These are phyloP conservation scores for Tolypocladium nubicola DNA, from an alignment of 2,329 filamentous ascomycete genomes.

Conservation along the genomic window DNA sequence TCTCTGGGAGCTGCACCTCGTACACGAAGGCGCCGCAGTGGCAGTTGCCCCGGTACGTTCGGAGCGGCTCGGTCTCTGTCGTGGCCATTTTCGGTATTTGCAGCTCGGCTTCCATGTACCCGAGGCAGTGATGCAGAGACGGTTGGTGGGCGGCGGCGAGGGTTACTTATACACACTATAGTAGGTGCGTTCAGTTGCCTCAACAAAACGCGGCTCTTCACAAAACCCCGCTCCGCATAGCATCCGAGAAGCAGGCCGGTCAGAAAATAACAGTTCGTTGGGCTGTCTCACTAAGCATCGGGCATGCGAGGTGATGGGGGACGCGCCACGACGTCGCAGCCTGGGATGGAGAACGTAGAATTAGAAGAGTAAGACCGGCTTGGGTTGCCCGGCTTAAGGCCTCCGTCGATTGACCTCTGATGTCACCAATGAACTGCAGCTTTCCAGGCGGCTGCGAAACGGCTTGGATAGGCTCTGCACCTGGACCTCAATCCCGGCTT, in stretches of 20 bases:
- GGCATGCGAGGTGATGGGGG: no score
- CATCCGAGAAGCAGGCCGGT: background rate
- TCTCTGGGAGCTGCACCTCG: constrained; percentile 41
- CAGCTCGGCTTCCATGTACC: background rate
- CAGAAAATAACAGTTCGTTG: no score
- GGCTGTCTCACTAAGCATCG: no score
- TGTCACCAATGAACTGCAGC: background rate
- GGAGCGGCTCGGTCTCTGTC: constrained; percentile 7
- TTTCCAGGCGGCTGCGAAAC: background rate
- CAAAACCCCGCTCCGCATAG: background rate
- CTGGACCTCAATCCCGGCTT: background rate
- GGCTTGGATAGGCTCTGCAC: no score
- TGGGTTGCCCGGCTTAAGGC: no score
- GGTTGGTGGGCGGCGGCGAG: background rate
- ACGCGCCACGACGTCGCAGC: no score
- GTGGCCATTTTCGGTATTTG: background rate
- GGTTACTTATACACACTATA: background rate
- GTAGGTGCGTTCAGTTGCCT: background rate
- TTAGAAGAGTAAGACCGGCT: no score
- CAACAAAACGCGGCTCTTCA: background rate
- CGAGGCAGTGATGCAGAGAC: background rate
- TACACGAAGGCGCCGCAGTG: constrained; percentile 45
- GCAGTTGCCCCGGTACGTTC: constrained; percentile 45
- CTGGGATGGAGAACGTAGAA: no score
- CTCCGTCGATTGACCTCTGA: no score